Percentiles rank a stretch among this genome's conserved stretches.
phyloP scores from a whole-genome alignment of 257 asterid species.

The Solanum lignicaule region DNA sequence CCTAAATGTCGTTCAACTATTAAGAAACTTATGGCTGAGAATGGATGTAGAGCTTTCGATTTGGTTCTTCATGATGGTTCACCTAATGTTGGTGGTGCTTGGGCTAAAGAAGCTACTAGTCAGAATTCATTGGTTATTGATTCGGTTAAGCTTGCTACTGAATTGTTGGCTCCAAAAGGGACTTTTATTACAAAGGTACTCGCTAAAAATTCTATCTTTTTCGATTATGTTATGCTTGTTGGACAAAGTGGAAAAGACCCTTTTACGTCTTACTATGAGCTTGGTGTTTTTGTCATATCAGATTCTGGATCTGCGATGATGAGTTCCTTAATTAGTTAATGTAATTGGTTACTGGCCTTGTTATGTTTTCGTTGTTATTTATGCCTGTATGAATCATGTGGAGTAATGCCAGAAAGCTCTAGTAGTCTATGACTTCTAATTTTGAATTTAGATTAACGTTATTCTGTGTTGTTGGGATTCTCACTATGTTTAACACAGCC shows the following conservation, averaged over 20 bases:
- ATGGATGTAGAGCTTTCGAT: conserved; percentile 63
- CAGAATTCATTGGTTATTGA: conserved; percentile 90
- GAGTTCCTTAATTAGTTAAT: background rate
- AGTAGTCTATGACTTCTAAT: background rate
- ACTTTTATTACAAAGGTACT: conserved; percentile 80
- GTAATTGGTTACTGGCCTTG: background rate
- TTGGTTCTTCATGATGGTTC: conserved; percentile 87
- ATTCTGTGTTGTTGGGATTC: background rate
- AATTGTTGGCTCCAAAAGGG: conserved; percentile 80
- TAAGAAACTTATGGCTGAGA: conserved; percentile 68
- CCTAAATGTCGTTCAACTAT: conserved; percentile 56
- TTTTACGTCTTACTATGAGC: background rate
- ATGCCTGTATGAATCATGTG: background rate
- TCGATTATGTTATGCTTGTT: background rate
- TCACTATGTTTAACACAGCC: background rate
- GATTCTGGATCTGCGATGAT: background rate
- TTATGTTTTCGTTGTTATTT: background rate
- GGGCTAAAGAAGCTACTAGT: conserved; percentile 89
- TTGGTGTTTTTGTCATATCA: background rate
- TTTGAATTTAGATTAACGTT: background rate
- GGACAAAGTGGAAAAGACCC: background rate
- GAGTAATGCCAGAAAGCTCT: background rate
- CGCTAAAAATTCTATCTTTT: background rate
- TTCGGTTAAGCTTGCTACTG: conserved; percentile 79
- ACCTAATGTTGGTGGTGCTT: conserved; percentile 93